A percentile compares a stretch with the other conserved stretches of the same genome.
Conservation (phyloP, 148 eudicot species). For the Cornus controversa region DNA sequence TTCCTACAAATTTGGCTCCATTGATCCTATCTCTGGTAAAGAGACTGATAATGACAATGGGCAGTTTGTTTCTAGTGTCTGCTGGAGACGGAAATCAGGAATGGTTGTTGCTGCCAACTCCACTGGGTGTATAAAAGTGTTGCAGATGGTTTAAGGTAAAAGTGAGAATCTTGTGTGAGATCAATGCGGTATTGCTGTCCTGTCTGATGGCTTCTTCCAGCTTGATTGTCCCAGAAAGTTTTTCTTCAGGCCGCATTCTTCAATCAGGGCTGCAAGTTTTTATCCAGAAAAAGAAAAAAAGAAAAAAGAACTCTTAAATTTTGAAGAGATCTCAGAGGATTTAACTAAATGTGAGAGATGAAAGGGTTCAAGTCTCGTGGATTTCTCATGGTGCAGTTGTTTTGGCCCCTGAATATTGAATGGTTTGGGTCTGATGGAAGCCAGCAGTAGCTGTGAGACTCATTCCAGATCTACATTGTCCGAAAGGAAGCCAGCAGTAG, state of each 20-base stretch:
- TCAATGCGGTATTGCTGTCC: neutral
- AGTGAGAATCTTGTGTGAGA: neutral
- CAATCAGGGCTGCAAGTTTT: neutral
- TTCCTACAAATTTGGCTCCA: conserved; percentile 88
- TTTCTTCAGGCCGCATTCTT: neutral
- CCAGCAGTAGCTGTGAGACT: neutral
- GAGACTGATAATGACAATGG: conserved; percentile 85
- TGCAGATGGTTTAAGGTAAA: conserved; percentile 59
- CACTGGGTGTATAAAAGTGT: conserved; percentile 79
- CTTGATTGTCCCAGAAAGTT: neutral
- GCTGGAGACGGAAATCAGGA: conserved; percentile 87
- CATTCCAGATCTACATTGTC: neutral
- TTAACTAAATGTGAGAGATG: neutral
- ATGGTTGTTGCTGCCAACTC: conserved; percentile 90
- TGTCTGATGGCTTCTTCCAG: too few relatives aligned
- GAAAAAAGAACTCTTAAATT: neutral
- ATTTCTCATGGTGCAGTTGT: neutral
- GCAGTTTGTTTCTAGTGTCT: conserved; percentile 94
- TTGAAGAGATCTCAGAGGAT: neutral
- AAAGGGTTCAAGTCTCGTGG: neutral
- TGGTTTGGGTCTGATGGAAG: neutral
- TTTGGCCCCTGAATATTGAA: neutral
- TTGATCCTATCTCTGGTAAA: conserved; percentile 79
- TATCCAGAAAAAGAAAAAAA: neutral
- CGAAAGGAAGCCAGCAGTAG: neutral